Base-by-base conservation (phyloP, 345 rosid species). In the Melaleuca quinquenervia region DNA sequence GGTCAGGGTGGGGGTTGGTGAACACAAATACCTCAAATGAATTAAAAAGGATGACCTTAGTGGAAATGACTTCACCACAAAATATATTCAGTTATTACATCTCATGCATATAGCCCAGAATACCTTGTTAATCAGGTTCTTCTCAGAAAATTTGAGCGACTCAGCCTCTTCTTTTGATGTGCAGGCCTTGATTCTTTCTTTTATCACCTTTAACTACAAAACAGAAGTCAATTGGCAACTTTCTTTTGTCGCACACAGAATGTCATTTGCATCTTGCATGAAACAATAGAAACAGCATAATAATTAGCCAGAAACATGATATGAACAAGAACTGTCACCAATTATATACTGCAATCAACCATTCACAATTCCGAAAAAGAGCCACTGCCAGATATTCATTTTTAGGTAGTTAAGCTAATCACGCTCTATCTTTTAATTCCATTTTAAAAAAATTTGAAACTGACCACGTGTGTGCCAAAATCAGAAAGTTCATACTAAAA, bases 71-170 rank as follows among this genome's bases (percentile, higher is more conserved):
- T n/a, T 64, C 24, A 48, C 44, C 48, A 52, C 82, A 82, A 29
- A 48, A 41, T 41, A 52, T 41, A n/a, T 50, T n/a, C 49, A 29
- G 26, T 32, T 70, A 32, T 36, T 70, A 70, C 80, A 70, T 36
- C 48, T 36, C 48, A 36, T 70, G 48, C 48, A 36, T 36, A 36
- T 20, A 64, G 50, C 41, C 48, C 82, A 7, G 11, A 58, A 62
- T 91, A 96, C 99, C 98, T 94, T 93, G 90, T 92, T 95, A 74
- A 97, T 95, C 89, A 97, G 93, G 87, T 95, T 92, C 90, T 94
- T 95, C 92, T 97, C 93, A 52, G 90, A 52, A 88, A 97, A 92
- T 88, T 93, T 95, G 29, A 97, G 96, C 55, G 97, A 87, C 54
- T 92, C 88, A 84, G 92, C 92, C 86, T 95, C 98, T 76, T 95